Evolutionary conservation across 306 rosid species (phyloP), one percentile per base, ranked within the genome.

Genomic region (Dryas alaskensis): DNA sequence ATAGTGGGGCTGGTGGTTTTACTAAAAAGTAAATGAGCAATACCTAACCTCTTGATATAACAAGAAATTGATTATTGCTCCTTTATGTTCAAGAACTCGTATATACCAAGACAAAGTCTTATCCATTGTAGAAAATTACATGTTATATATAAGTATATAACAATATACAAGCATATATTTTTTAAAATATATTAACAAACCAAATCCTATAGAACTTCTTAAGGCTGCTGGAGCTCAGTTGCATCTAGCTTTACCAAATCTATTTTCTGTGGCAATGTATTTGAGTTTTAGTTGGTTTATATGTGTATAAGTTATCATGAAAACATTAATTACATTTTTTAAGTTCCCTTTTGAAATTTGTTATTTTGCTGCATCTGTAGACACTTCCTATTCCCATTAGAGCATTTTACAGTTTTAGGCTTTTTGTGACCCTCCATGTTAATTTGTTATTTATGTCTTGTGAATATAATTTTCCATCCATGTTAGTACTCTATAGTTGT

Each of bases 201-300:
- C 37, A 31, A 31, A 31, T 31, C 37, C 37, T 31, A 1, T 31
- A 31, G 37, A 31, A 46, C 48, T 8, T 66, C 53, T 5, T 52
- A 19, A 31, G 52, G 51, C 27, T 50, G 16, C 7, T 31, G 9
- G 51, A 43, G 8, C 14, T 61, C 5, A 2, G 40, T 51, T 19
- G 52, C 65, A 10, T 70, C 51, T 55, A 40, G 64, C 13, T 69
- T 37, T 67, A 67, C 22, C 9, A 27, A 67, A 8, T 52, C n/a
- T 69, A 3, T 50, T 39, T 4, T 69, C 5, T 19, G 9, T n/a
- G 49, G 44, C 5, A 53, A 9, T 37, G 5, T 31, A 27, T 8
- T 49, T 69, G 40, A 10, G 22, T 8, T 8, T 52, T 52, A 53
- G 37, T 53, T 69, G 27, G 61, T 13, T n/a, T 8, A 1, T 51